phyloP scores from a whole-genome alignment of 2,329 filamentous ascomycete genomes.

The Botryotinia narcissicola region DNA sequence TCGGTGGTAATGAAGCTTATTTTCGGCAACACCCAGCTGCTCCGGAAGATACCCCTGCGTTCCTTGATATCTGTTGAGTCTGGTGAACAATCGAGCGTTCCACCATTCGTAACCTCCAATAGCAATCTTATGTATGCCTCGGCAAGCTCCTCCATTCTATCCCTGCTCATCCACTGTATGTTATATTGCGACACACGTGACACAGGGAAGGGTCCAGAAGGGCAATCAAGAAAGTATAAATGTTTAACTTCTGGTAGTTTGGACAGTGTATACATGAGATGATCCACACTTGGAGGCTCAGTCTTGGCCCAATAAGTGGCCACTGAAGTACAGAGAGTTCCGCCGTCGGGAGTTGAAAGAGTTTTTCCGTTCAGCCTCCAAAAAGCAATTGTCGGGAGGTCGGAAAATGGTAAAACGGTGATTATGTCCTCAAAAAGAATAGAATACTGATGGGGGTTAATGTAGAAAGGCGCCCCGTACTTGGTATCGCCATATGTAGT shows the following conservation, averaged over 20 bases:
- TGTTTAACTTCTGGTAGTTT: background rate
- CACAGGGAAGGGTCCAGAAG: too few species aligned
- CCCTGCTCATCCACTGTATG: background rate
- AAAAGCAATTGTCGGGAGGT: background rate
- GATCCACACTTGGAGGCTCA: background rate
- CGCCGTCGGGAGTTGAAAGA: background rate
- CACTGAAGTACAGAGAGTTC: background rate
- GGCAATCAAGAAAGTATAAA: background rate
- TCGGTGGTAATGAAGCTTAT: background rate
- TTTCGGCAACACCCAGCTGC: background rate
- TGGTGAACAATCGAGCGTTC: background rate
- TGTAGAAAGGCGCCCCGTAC: background rate
- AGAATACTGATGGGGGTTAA: background rate
- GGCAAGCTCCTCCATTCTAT: too few species aligned
- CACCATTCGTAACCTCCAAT: rapidly evolving
- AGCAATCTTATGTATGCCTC: rapidly evolving
- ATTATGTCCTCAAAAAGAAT: background rate
- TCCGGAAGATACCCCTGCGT: background rate
- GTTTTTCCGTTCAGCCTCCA: background rate
- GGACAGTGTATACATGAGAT: background rate
- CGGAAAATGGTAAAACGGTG: rapidly evolving
- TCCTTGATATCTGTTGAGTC: background rate
- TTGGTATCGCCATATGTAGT: background rate
- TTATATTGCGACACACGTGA: rapidly evolving
- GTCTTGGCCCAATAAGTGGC: too few species aligned